These are phyloP conservation scores for Daedaleopsis nitida DNA, from an alignment of 768 basidiomycete genomes.

Conservation along the genomic window DNA sequence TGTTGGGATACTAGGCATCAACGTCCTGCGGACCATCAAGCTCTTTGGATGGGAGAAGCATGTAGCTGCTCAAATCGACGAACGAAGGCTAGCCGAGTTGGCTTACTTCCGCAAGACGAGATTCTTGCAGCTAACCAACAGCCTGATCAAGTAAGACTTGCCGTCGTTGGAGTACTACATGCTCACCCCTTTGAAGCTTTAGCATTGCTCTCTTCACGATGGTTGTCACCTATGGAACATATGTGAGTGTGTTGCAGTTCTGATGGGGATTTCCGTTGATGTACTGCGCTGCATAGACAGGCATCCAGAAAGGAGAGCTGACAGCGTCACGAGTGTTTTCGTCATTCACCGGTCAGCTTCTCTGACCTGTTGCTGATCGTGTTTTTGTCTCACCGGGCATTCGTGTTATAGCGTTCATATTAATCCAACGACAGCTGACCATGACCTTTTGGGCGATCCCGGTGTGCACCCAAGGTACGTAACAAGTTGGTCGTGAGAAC, in stretches of 20 bases:
- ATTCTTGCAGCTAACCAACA: conserved; percentile 50
- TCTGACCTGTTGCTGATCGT: neutral
- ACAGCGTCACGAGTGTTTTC: conserved; percentile 40
- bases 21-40: conserved; percentile 50
- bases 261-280: neutral
- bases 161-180: neutral
- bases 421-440: conserved; percentile 53
- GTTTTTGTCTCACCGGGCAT: conserved; percentile 49
- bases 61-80: conserved; percentile 51
- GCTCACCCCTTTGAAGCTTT: conserved; percentile 39
- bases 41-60: conserved; percentile 47
- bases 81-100: conserved; percentile 65
- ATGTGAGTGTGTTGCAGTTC: conserved; percentile 38
- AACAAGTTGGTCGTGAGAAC: too few relatives aligned
- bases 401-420: conserved; percentile 48
- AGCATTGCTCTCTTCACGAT: conserved; percentile 65
- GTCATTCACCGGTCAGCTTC: conserved; percentile 29
- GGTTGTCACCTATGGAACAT: conserved; percentile 63
- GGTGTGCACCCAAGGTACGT: conserved; percentile 25
- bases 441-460: conserved; percentile 34
- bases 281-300: conserved; percentile 27
- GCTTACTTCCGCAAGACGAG: conserved; percentile 53
- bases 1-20: conserved; percentile 29
- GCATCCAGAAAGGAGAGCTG: conserved; percentile 39
- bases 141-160: conserved; percentile 41